Conservation (phyloP, 1,139 yeast genomes). For the Cylindricascospora bacillispora region DNA sequence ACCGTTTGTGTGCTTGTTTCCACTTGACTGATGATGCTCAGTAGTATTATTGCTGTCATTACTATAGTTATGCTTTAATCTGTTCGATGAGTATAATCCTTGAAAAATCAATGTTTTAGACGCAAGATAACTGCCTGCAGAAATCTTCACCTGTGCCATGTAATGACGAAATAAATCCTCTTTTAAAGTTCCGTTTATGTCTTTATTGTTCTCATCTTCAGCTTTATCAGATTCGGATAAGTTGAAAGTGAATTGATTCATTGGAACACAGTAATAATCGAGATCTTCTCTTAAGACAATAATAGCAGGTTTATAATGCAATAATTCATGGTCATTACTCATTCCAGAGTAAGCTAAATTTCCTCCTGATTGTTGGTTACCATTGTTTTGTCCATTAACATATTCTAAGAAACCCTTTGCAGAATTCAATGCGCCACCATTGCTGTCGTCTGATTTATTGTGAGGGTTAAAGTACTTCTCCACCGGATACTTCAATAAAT, state of each 20-base stretch:
- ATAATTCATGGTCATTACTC: slow-evolving; percentile 38
- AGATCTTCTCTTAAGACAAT: slow-evolving; percentile 89
- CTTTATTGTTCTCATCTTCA: slow-evolving; percentile 18
- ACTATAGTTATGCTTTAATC: slow-evolving; percentile 14
- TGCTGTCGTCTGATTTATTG: slow-evolving; percentile 6
- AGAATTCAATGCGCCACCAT: slow-evolving; percentile 23
- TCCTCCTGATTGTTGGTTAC: slow-evolving; percentile 3
- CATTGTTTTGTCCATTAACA: slow-evolving; percentile 25
- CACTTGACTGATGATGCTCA: neutral
- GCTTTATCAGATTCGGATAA: slow-evolving; percentile 21
- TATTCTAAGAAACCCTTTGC: slow-evolving; percentile 27
- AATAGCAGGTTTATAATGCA: slow-evolving; percentile 76
- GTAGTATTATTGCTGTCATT: slow-evolving; percentile 7
- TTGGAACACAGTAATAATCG: slow-evolving; percentile 82
- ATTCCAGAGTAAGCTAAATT: slow-evolving; percentile 15
- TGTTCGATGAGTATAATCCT: slow-evolving; percentile 39
- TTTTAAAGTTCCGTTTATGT: slow-evolving; percentile 6
- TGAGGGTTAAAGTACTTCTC: slow-evolving; percentile 18
- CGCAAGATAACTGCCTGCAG: slow-evolving; percentile 54
- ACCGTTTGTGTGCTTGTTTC: neutral
- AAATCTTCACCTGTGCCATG: slow-evolving; percentile 53
- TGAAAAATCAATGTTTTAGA: slow-evolving; percentile 53
- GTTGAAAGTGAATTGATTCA: slow-evolving; percentile 23
- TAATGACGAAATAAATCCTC: slow-evolving; percentile 23
- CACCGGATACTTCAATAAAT: slow-evolving; percentile 21